A percentile compares a stretch with the other conserved stretches of the same genome.
Evolutionary conservation across 805 yeast genomes (phyloP).

Genomic region (Metschnikowia colocasiae): DNA sequence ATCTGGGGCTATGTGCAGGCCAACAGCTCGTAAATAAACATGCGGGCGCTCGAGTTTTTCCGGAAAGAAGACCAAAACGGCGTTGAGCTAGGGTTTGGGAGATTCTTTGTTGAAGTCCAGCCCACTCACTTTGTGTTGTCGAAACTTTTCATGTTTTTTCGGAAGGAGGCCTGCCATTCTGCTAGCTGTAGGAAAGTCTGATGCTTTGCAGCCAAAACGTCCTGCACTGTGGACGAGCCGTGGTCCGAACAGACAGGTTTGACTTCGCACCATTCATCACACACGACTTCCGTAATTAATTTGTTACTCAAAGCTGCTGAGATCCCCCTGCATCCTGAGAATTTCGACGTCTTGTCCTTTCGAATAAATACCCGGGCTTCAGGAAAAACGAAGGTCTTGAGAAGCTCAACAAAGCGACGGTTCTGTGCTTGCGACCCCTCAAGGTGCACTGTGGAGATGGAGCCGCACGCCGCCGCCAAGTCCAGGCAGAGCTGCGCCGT

Average conservation of each 20-base stretch:
- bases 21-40: neutral
- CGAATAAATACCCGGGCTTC: slow-evolving; percentile 1
- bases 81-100: neutral
- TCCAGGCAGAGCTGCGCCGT: slow-evolving; percentile 34
- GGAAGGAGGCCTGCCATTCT: slow-evolving; percentile 14
- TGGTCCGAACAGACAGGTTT: neutral
- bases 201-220: slow-evolving; percentile 7
- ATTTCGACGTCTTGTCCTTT: slow-evolving; percentile 3
- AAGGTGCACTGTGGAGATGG: slow-evolving; percentile 34
- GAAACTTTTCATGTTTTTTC: slow-evolving; percentile 3
- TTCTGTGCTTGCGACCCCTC: slow-evolving; percentile 57
- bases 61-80: neutral
- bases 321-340: slow-evolving; percentile 10
- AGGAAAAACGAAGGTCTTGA: slow-evolving; percentile 9
- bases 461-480: slow-evolving; percentile 22
- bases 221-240: neutral
- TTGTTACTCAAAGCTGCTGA: slow-evolving; percentile 1
- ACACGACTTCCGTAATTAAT: neutral
- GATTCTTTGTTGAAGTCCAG: neutral
- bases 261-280: slow-evolving; percentile 1
- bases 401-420: slow-evolving; percentile 10
- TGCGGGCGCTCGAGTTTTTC: neutral
- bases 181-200: slow-evolving; percentile 11
- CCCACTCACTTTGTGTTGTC: neutral
- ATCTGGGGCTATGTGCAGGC: neutral